phyloP scores from a whole-genome alignment of 257 asterid genomes.

The Linderniella brevidens region DNA sequence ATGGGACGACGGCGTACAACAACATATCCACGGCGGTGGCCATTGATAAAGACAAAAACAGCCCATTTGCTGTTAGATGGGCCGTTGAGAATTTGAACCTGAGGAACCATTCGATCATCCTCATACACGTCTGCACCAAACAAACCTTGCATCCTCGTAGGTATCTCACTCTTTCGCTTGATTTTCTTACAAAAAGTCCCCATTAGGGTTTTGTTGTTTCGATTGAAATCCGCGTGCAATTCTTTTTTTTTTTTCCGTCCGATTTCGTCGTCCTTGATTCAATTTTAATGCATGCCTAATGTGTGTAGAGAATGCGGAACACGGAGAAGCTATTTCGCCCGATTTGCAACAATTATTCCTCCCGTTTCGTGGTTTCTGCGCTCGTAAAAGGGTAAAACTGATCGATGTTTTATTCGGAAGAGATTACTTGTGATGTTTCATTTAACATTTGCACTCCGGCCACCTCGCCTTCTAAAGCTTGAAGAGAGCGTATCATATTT shows the following conservation, averaged over 20 bases:
- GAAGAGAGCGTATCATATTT: no score
- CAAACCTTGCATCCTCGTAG: slow-evolving; percentile 21
- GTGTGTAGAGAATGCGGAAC: slow-evolving; percentile 37
- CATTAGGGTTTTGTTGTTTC: no score
- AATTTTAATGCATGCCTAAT: no score
- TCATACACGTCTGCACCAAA: slow-evolving; percentile 43
- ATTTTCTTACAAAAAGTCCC: neutral
- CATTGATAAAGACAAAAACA: slow-evolving; percentile 66
- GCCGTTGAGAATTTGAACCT: slow-evolving; percentile 42
- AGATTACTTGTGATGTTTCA: no score
- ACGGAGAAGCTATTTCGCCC: slow-evolving; percentile 31
- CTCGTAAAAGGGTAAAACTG: slow-evolving; percentile 64
- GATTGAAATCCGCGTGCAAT: no score
- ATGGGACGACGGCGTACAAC: no score
- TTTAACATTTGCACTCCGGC: no score
- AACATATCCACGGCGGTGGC: slow-evolving; percentile 51
- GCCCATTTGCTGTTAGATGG: slow-evolving; percentile 82
- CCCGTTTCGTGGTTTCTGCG: slow-evolving; percentile 70
- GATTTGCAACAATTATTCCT: slow-evolving; percentile 61
- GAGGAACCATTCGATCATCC: slow-evolving; percentile 27
- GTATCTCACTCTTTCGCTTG: slow-evolving; percentile 6
- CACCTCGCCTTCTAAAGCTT: no score
- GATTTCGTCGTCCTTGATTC: no score
- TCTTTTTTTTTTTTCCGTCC: no score
- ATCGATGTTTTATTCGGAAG: no score